Evolutionary conservation across 192 early-diverging fungal species (phyloP).

Genomic region (Coemansia sp.): DNA sequence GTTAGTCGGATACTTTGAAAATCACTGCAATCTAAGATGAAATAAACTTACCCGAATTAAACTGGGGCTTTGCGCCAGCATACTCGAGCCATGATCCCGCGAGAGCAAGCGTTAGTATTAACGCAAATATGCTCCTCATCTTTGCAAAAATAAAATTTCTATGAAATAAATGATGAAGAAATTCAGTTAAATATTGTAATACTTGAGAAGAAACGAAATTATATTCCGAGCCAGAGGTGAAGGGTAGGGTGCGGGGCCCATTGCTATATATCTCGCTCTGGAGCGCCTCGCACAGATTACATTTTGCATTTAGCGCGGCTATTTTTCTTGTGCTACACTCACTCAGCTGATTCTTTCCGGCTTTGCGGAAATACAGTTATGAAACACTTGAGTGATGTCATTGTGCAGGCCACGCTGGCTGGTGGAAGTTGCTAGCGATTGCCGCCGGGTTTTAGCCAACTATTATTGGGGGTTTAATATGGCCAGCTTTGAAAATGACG

Average conservation of each 20-base stretch:
- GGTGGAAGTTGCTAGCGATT: background rate
- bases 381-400: background rate
- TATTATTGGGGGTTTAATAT: background rate
- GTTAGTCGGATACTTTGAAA: background rate
- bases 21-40: background rate
- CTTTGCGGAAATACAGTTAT: background rate
- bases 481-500: background rate
- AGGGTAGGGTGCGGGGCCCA: background rate
- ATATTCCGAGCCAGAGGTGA: background rate
- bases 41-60: conserved; percentile 26
- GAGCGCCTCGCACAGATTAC: background rate
- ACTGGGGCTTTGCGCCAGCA: conserved; percentile 17
- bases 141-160: background rate
- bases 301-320: background rate
- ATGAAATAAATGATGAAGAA: background rate
- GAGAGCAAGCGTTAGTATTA: background rate
- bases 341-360: background rate
- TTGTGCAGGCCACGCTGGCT: background rate
- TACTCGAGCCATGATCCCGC: background rate
- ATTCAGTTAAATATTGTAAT: background rate
- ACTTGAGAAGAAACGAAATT: background rate
- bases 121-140: background rate
- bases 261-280: conserved; percentile 3
- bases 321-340: conserved; percentile 2
- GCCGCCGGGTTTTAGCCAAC: background rate